Conservation (phyloP, 2,329 filamentous ascomycete genomes). For the Penicillium sp. region DNA sequence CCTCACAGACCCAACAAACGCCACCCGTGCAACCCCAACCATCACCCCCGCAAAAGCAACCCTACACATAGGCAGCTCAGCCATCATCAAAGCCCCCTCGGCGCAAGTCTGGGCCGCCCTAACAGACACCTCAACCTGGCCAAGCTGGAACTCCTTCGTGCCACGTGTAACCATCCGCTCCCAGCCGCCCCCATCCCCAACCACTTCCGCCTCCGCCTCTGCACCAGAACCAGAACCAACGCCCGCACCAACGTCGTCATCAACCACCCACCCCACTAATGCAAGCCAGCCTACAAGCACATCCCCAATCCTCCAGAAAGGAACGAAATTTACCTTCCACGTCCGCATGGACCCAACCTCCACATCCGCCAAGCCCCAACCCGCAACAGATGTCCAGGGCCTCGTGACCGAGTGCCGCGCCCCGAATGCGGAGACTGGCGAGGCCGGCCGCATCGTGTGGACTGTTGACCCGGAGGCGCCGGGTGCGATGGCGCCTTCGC, state of each 20-base stretch:
- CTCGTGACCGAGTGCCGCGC: slow-evolving; percentile 38
- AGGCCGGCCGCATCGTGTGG: slow-evolving; percentile 32
- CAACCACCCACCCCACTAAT: background rate
- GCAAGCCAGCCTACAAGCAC: background rate
- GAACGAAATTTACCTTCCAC: slow-evolving; percentile 47
- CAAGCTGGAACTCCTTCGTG: slow-evolving; percentile 50
- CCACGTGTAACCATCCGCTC: slow-evolving; percentile 47
- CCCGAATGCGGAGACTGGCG: slow-evolving; percentile 21
- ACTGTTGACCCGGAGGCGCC: slow-evolving; percentile 26
- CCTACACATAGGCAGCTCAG: slow-evolving; percentile 36
- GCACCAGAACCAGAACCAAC: background rate
- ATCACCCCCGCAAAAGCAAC: slow-evolving; percentile 32
- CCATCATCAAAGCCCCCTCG: slow-evolving; percentile 42
- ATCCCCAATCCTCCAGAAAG: slow-evolving; percentile 35
- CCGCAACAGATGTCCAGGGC: slow-evolving; percentile 26
- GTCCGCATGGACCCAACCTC: slow-evolving; percentile 42
- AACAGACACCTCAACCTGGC: slow-evolving; percentile 47
- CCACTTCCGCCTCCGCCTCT: background rate
- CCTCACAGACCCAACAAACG: slow-evolving; percentile 20
- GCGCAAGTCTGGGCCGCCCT: slow-evolving; percentile 46
- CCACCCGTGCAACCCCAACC: slow-evolving; percentile 31
- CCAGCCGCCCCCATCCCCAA: slow-evolving; percentile 31
- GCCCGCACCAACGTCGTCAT: slow-evolving; percentile 11
- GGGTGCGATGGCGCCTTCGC: slow-evolving; percentile 31
- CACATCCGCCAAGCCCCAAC: slow-evolving; percentile 21